Conservation (phyloP, 164 flowering plant genomes). For the Annona cherimola region DNA sequence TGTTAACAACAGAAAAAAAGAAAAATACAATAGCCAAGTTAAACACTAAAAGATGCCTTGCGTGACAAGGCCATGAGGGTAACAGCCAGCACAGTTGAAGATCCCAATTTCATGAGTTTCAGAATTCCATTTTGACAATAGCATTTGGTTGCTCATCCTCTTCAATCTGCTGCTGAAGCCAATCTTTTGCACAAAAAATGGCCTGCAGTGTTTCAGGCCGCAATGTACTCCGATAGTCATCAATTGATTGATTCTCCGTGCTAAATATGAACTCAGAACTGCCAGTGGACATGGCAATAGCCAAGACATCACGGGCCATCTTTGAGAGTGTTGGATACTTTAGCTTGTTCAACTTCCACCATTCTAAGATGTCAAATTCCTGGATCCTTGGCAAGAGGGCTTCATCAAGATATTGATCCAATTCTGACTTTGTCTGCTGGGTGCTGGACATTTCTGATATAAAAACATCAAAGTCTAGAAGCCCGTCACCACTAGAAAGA, state of each 20-base stretch:
- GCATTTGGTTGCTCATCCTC: not conserved
- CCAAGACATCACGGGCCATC: slow-evolving; percentile 31
- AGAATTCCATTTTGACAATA: slow-evolving; percentile 6
- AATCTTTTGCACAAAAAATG: slow-evolving; percentile 13
- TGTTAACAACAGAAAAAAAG: not conserved
- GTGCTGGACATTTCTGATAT: slow-evolving; percentile 39
- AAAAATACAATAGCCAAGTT: too few species aligned
- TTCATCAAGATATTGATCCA: slow-evolving; percentile 18
- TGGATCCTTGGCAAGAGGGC: slow-evolving; percentile 6
- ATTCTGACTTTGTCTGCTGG: slow-evolving; percentile 56
- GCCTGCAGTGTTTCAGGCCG: slow-evolving; percentile 7
- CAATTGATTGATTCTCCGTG: slow-evolving; percentile 11
- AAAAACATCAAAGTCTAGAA: slow-evolving; percentile 58
- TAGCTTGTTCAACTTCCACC: slow-evolving; percentile 22
- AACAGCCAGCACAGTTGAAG: too few species aligned
- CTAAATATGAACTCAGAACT: slow-evolving; percentile 10
- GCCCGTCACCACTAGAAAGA: slow-evolving; percentile 29
- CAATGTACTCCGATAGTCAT: slow-evolving; percentile 12
- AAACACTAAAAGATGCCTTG: too few species aligned
- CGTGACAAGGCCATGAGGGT: not conserved
- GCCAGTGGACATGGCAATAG: slow-evolving; percentile 20
- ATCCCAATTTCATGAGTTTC: slow-evolving; percentile 1
- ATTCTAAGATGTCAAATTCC: slow-evolving; percentile 20
- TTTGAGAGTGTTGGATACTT: slow-evolving; percentile 25
- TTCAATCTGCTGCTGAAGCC: slow-evolving; percentile 9